Evolutionary conservation across 2,329 filamentous ascomycete species (phyloP), one percentile per base, ranked within the genome.

Genomic region (Fusarium dimerum): DNA sequence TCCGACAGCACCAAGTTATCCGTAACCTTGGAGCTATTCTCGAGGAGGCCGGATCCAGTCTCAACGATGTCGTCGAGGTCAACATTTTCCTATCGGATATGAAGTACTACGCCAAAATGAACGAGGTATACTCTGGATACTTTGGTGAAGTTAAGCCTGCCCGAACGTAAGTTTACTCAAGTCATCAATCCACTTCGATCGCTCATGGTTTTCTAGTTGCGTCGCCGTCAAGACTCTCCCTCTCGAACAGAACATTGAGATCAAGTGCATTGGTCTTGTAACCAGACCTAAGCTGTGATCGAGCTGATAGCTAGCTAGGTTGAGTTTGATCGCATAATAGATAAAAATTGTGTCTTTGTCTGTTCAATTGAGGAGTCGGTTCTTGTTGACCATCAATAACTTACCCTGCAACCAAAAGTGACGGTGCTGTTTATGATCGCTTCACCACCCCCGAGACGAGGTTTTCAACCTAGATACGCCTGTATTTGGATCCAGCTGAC

Each of bases 31-130:
- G 79, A 50, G 85, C 84, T 6, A 86, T 91, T 46, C 78, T 92
- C 3, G 80, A 84, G 43, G 87, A 84, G 43, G 86, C 87, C 2
- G 86, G 86, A 2, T 86, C 82, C 17, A 78, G 76, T 44, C 75
- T 91, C 16, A 72, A 78, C 43, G 83, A 84, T 60, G 83, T 89
- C 12, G 83, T 90, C 59, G 89, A 90, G 73, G 84, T 88, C 48
- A 84, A 81, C 58, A 84, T 90, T 59, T 91, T 89, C 73, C 76
- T 91, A 43, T 81, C 84, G 42, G 81, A 87, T 61, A 90, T 90
- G 86, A 82, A 80, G 49, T 78, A 89, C 68, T 91, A 90, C 65
- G 80, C 76, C 32, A 83, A 87, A 68, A 89, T 90, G 84, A 91
- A 91, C 68, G 79, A 80, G 61, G 81, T 87, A 26, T 90, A 90